These are phyloP conservation scores for Selaginella tamariscina DNA, from an alignment of 75 land plant genomes.

Conservation along the genomic window DNA sequence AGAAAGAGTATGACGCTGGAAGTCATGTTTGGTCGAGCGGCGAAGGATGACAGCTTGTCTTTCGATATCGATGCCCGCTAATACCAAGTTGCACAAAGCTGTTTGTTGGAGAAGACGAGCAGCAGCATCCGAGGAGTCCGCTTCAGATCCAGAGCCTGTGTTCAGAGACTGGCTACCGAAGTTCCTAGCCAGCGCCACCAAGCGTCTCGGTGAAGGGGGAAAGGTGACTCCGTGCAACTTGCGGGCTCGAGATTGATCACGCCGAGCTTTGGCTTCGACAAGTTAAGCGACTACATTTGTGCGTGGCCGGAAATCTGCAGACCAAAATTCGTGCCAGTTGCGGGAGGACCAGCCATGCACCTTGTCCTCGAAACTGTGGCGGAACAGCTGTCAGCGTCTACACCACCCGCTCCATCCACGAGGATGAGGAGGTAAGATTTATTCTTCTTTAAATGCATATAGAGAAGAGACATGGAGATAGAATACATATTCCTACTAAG, in stretches of 20 bases:
- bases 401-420: not conserved
- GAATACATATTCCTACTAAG: slow-evolving; percentile 17
- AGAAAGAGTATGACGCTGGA: no score
- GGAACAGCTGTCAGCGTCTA: slow-evolving; percentile 9
- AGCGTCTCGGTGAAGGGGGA: slow-evolving; percentile 36
- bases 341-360: slow-evolving; percentile 48
- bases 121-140: no score
- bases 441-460: no score
- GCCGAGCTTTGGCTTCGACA: slow-evolving; percentile 40
- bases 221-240: slow-evolving; percentile 56
- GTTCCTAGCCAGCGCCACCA: slow-evolving; percentile 31
- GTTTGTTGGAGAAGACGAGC: no score
- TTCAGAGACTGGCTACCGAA: slow-evolving; percentile 56
- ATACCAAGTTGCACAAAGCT: no score
- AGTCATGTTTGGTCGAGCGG: slow-evolving; percentile 31
- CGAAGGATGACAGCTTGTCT: no score
- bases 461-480: not conserved
- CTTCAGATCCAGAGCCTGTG: no score
- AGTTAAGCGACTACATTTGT: slow-evolving; percentile 57
- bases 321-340: slow-evolving; percentile 46
- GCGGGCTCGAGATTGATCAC: slow-evolving; percentile 58
- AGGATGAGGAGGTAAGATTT: no score
- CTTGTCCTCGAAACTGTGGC: slow-evolving; percentile 40
- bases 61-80: no score
- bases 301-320: slow-evolving; percentile 44